Evolutionary conservation across 2,329 filamentous ascomycete species (phyloP), one percentile per base, ranked within the genome.

Genomic region (Endothia cerciana): DNA sequence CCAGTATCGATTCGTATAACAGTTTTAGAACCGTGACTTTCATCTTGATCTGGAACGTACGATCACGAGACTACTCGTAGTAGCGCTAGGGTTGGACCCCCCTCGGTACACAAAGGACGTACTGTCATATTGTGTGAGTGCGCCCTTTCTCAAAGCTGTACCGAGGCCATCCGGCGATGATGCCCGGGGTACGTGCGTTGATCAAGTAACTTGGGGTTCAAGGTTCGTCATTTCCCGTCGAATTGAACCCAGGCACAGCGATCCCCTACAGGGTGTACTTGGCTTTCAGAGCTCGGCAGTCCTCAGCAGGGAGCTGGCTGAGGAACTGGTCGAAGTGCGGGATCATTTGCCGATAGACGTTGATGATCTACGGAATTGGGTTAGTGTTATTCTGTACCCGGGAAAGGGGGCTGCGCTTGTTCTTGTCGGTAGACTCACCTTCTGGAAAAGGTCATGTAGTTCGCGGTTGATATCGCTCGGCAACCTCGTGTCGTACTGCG

Each of bases 361-460:
- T 79, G 68, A 88, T 76, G 22, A 83, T 80, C 85, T 68, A 22
- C 19, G 11, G 2, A 41, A 58, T 7, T 6, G 4, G 25, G n/a
- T 67, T 49, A 64, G 51, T n/a, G 17, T 3, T 7, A 11, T 87
- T 67, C 15, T 22, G 7, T 36, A 28, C 56, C n/a, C 36, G 40
- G 15, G 2, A 28, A 11, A 36, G 19, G 30, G 51, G 4, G 25
- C 7, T 19, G 6, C 5, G 13, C 6, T 4, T 55, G 7, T 22
- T 40, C n/a, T 38, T 33, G 57, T 70, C 60, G 66, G 60, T 11
- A 64, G n/a, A 77, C 87, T 81, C 77, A 94, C 92, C 78, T 90
- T 87, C 74, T 92, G 88, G 77, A 97, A 96, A 47, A 89, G 87
- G 63, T 87, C 85, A 65, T 90, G 86, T 62, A 93, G 81, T 66